A percentile compares a stretch with the other conserved stretches of the same genome.
Conservation (phyloP, 169 alveolate species). For the Eimeria sp. region DNA sequence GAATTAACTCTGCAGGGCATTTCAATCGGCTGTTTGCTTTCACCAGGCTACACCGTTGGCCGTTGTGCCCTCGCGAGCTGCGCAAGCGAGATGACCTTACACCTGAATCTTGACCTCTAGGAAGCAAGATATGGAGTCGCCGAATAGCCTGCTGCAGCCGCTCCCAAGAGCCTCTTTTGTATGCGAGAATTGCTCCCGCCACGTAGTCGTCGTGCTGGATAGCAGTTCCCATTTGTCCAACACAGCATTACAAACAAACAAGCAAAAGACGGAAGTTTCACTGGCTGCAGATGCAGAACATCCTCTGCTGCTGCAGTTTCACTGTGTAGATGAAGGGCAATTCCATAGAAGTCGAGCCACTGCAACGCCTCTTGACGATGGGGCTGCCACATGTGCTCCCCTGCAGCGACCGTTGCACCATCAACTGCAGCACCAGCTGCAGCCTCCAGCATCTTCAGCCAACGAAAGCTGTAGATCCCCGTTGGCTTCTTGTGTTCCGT, state of each 20-base stretch:
- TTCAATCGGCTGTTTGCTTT: background rate
- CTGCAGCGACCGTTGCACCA: background rate
- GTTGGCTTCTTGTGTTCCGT: background rate
- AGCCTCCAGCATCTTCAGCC: background rate
- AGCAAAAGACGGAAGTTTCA: slow-evolving; percentile 17
- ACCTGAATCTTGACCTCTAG: background rate
- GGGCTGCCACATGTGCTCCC: background rate
- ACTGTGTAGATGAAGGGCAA: background rate
- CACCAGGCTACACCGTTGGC: background rate
- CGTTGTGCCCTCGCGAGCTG: slow-evolving; percentile 14
- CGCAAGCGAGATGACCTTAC: background rate
- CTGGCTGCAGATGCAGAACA: background rate
- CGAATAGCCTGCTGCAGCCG: background rate
- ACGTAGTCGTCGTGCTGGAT: slow-evolving; percentile 31
- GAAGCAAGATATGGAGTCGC: slow-evolving; percentile 29
- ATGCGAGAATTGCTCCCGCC: slow-evolving; percentile 72
- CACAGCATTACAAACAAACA: background rate
- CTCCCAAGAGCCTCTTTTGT: slow-evolving; percentile 48
- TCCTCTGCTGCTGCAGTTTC: background rate
- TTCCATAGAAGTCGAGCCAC: background rate
- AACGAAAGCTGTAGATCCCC: background rate
- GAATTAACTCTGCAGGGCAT: slow-evolving; percentile 18
- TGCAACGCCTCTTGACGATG: background rate
- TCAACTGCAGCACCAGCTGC: slow-evolving; percentile 12
- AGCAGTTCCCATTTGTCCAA: background rate